These are phyloP conservation scores for Solanum chilense DNA, from an alignment of 257 asterid species.

Conservation along the genomic window DNA sequence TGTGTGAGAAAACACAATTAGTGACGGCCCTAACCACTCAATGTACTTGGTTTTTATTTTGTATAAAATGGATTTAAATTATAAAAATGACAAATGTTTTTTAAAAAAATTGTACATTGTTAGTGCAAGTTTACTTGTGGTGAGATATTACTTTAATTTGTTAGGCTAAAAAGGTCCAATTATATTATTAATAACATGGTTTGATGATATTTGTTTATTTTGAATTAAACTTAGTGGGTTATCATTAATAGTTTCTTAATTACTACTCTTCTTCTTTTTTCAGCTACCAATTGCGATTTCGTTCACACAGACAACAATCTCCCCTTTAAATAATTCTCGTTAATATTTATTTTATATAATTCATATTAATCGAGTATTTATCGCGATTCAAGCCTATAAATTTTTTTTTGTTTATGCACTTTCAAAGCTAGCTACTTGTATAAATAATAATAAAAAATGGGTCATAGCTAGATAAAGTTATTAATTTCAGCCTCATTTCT, in stretches of 20 bases:
- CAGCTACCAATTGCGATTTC: neutral
- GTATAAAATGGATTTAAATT: too few relatives aligned
- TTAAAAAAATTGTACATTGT: too few relatives aligned
- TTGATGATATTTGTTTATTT: too few relatives aligned
- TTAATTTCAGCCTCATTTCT: fast-evolving
- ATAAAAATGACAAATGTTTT: too few relatives aligned
- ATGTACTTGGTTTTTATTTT: too few relatives aligned
- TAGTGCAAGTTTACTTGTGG: neutral
- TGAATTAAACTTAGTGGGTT: too few relatives aligned
- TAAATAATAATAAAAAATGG: neutral
- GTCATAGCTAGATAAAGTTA: neutral
- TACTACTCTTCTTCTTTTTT: neutral
- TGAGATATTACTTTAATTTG: too few relatives aligned
- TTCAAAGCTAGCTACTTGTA: neutral
- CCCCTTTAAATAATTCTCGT: neutral
- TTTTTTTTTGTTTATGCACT: neutral
- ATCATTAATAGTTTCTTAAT: neutral
- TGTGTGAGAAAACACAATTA: too few relatives aligned
- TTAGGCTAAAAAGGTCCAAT: too few relatives aligned
- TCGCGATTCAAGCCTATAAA: neutral
- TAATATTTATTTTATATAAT: neutral
- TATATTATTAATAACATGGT: too few relatives aligned
- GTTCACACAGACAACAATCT: neutral
- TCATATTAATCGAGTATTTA: neutral
- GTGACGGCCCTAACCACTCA: too few relatives aligned